phyloP scores from a whole-genome alignment of 306 rosid species.

The Rosa chinensis region DNA sequence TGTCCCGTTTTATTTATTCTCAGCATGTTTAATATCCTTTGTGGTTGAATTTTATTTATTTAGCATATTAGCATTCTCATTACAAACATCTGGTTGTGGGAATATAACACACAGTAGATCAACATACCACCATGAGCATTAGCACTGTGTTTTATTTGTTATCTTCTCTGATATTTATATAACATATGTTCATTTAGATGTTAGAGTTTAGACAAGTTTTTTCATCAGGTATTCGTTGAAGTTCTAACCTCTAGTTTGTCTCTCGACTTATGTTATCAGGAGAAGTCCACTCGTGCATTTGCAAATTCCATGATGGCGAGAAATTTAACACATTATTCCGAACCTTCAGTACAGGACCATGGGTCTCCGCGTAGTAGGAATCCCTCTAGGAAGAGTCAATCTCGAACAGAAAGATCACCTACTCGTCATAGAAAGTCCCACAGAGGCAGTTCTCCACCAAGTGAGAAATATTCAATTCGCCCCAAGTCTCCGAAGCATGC shows the following conservation, averaged over 20 bases:
- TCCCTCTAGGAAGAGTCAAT: slow-evolving; percentile 25
- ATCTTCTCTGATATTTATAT: neutral
- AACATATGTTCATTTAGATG: neutral
- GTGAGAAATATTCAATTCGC: slow-evolving; percentile 26
- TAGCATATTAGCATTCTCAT: neutral
- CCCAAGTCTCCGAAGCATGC: slow-evolving; percentile 31
- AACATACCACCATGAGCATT: neutral
- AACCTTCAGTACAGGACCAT: slow-evolving; percentile 18
- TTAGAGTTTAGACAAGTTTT: neutral
- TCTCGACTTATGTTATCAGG: neutral
- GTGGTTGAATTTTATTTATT: neutral
- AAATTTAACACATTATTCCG: slow-evolving; percentile 7
- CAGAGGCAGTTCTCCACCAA: slow-evolving; percentile 35
- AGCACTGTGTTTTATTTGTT: neutral
- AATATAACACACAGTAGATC: neutral
- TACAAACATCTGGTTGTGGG: neutral
- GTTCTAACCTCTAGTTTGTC: neutral
- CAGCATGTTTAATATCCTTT: neutral
- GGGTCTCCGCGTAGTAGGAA: slow-evolving; percentile 24
- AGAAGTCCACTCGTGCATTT: neutral
- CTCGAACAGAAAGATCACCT: slow-evolving; percentile 37
- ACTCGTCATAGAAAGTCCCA: slow-evolving; percentile 38
- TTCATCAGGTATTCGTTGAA: neutral
- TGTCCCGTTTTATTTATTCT: neutral
- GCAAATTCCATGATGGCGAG: slow-evolving; percentile 27